A percentile compares a stretch with the other conserved stretches of the same genome.
Conservation (phyloP, 1,139 yeast genomes). For the Pichia cactophila region DNA sequence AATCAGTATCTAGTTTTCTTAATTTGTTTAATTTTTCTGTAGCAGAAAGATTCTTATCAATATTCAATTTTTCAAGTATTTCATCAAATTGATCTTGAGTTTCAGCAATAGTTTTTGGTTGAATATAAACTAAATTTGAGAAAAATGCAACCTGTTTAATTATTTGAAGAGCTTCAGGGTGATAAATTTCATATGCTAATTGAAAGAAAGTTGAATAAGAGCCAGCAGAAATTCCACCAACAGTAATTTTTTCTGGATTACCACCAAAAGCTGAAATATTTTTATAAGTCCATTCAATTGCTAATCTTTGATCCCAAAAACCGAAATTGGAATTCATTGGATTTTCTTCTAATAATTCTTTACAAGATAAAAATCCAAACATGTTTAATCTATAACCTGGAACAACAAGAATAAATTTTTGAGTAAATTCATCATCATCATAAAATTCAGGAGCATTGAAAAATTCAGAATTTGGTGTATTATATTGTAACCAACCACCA, state of each 20-base stretch:
- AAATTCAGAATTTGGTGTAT: constrained; percentile 26
- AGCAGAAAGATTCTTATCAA: constrained; percentile 9
- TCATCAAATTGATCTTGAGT: constrained; percentile 32
- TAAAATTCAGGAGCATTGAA: constrained; percentile 21
- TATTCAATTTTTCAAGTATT: constrained; percentile 21
- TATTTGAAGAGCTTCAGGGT: constrained; percentile 30
- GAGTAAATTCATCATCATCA: constrained; percentile 25
- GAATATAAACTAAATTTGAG: constrained; percentile 31
- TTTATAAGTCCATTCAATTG: constrained; percentile 34
- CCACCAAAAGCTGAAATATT: constrained; percentile 30
- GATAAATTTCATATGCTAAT: constrained; percentile 32
- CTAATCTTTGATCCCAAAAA: constrained; percentile 36
- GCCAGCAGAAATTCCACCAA: constrained; percentile 30
- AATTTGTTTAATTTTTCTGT: constrained; percentile 14
- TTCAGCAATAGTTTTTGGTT: constrained; percentile 32
- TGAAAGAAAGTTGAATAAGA: constrained; percentile 33
- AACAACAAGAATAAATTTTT: constrained; percentile 32
- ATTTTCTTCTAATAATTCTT: constrained; percentile 27
- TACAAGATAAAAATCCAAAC: constrained; percentile 33
- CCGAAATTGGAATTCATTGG: constrained; percentile 32
- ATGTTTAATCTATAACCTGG: constrained; percentile 35
- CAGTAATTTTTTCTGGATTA: constrained; percentile 27
- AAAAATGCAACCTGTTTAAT: constrained; percentile 31
- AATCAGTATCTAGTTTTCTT: constrained; percentile 13
- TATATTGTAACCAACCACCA: constrained; percentile 37